Evolutionary conservation across 1,284 basidiomycete species (phyloP), one percentile per base, ranked within the genome.

Genomic region (Leccinum fallax): DNA sequence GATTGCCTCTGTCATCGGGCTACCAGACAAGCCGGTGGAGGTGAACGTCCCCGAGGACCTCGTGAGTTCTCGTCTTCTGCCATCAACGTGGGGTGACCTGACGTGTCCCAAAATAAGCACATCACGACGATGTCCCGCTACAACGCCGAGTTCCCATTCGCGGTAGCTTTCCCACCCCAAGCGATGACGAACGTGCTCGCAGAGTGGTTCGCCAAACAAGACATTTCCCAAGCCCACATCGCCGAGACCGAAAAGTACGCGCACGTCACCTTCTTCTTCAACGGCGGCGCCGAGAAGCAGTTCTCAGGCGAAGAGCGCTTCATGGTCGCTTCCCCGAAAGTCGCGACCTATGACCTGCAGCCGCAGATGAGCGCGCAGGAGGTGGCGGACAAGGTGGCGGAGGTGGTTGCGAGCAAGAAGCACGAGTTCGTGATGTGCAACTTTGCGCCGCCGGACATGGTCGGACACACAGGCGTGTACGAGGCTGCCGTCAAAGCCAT

Each of bases 221-320:
- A 84, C 19, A 73, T 91, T 63, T 92, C 88, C 74, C 94, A 96
- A 74, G 88, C 88, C 8, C 94, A 96, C 72, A 86, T 96, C 63
- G 94, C 93, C 85, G 94, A 96, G 76, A 96, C 94, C 4, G 94
- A 96, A 76, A 96, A 97, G 78, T 97, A 95, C 77, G 93, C 94
- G 1, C 94, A 96, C 73, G 92, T 97, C 63, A 97, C 94, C 0
- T 96, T 96, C 83, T 97, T 97, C 85, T 96, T 97, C 85, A 96
- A 96, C 77, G 94, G 94, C 28, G 94, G 94, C 63, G 88, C 94
- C 49, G 94, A 96, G 81, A 93, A 94, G 75, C 91, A 95, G 70
- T 96, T 92, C 76, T 80, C 85, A 16, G 77, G 80, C n/a, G 94
- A 95, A 75, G 87, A 92, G 68, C 83, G 94, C n/a, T 80, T 87